Base-by-base conservation (phyloP, 2,329 filamentous ascomycete species). In the Polychaeton citri region DNA sequence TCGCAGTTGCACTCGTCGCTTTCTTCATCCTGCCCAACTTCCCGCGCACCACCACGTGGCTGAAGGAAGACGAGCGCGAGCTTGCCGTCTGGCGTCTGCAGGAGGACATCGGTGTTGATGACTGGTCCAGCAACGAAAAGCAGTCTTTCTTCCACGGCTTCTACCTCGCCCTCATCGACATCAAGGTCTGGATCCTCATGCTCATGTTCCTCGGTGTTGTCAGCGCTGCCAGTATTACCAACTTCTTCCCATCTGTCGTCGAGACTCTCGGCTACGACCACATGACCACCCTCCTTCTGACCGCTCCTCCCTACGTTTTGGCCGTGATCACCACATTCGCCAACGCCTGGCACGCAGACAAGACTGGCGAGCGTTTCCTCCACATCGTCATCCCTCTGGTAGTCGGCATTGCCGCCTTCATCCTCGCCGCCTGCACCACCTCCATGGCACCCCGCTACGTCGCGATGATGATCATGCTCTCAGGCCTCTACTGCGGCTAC, bases 401-500 rank as follows among this genome's bases (percentile, higher is more conserved):
- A 8, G 42, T 55, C n/a, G 49, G 47, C 7, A 46, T 55, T 16
- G 46, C 40, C 0, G 47, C 50, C 5, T 57, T 57, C 40, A 47
- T 57, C 28, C 38, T 58, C 12, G 50, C 49, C 5, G 53, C 46
- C 5, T 40, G 44, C 3, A 56, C 47, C 10, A 50, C 46, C 6
- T 41, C 45, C 5, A 39, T 40, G 2, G 52, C 51, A 9, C 46
- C 53, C 4, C 46, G 53, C n/a, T 57, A 57, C 36, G 43, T 55
- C 2, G 52, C 52, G 10, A 54, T 55, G 49, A 52, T 54, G 49
- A 40, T 55, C 5, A 54, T 55, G 62, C 61, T 39, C 21, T 66
- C 72, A 0, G 67, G 70, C 0, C 58, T 76, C 5, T 79, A 79
- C 48, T 64, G 67, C 2, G 69, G 69, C 20, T 81, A 74, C 46